A percentile compares a stretch with the other conserved stretches of the same genome.
phyloP scores from a whole-genome alignment of 108 stramenopile genomes.

The Nitzschia putrida region DNA sequence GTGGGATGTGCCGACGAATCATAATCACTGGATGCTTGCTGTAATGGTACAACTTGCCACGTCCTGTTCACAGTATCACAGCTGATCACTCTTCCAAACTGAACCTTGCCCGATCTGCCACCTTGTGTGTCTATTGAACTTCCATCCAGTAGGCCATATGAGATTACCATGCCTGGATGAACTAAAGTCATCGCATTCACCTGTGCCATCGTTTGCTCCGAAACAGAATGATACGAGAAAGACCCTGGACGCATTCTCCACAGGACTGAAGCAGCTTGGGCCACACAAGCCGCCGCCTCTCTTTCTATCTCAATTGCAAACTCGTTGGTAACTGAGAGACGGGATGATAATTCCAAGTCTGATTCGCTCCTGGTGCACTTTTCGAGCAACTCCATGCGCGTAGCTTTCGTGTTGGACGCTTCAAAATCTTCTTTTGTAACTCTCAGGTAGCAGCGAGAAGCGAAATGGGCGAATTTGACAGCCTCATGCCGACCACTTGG shows the following conservation, averaged over 20 bases:
- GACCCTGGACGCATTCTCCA: slow-evolving; percentile 58
- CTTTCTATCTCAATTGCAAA: slow-evolving; percentile 55
- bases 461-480: slow-evolving; percentile 59
- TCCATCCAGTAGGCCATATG: slow-evolving; percentile 30
- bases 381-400: slow-evolving; percentile 25
- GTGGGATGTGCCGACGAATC: slow-evolving; percentile 12
- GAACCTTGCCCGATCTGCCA: slow-evolving; percentile 19
- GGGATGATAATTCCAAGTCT: slow-evolving; percentile 53
- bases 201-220: slow-evolving; percentile 32
- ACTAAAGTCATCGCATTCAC: slow-evolving; percentile 58
- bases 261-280: slow-evolving; percentile 51
- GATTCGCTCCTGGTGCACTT: slow-evolving; percentile 15
- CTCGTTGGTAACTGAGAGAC: slow-evolving; percentile 59
- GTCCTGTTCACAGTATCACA: slow-evolving; percentile 48
- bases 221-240: slow-evolving; percentile 52
- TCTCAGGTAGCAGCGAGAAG: slow-evolving; percentile 49
- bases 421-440: slow-evolving; percentile 57
- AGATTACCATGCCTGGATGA: slow-evolving; percentile 52
- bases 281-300: slow-evolving; percentile 47
- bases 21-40: not conserved
- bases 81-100: slow-evolving; percentile 48
- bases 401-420: slow-evolving; percentile 17
- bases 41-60: slow-evolving; percentile 42
- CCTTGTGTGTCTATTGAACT: slow-evolving; percentile 3
- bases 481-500: slow-evolving; percentile 72